These are phyloP conservation scores for Pezizomycotina sp. DNA, from an alignment of 2,329 filamentous ascomycete species.

Conservation along the genomic window DNA sequence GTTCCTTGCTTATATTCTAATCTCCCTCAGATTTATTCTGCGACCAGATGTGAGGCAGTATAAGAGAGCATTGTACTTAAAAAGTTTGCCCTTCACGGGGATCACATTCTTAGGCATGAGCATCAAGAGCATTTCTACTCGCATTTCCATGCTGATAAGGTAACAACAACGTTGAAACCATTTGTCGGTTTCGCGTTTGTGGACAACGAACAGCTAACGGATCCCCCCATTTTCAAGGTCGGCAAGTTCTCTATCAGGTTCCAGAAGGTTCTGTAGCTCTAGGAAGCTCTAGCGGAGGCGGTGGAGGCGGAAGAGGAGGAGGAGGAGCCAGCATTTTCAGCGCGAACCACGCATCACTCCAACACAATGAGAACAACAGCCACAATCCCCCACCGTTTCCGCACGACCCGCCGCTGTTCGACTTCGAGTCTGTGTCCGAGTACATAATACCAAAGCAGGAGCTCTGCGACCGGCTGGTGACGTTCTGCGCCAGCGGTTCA, in stretches of 20 bases:
- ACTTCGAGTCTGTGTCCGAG: conserved; percentile 72
- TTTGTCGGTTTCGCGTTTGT: conserved; percentile 1
- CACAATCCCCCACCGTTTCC: conserved; percentile 29
- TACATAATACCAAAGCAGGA: conserved; percentile 91
- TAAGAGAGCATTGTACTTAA: too few relatives aligned
- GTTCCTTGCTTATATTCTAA: too few relatives aligned
- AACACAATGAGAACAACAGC: conserved; percentile 13
- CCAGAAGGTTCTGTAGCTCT: conserved; percentile 42
- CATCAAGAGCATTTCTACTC: conserved; percentile 58
- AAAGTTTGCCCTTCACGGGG: too few relatives aligned
- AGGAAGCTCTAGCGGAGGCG: conserved; percentile 20
- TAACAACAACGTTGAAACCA: conserved; percentile 29
- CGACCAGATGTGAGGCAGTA: too few relatives aligned
- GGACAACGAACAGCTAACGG: conserved; percentile 18
- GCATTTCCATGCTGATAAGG: conserved; percentile 49
- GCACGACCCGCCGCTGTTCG: conserved; percentile 48
- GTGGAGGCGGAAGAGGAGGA: neutral
- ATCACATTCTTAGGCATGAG: too few relatives aligned
- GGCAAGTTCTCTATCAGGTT: conserved; percentile 48
- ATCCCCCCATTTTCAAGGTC: conserved; percentile 31
- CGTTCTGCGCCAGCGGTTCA: conserved; percentile 57
- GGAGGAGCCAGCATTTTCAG: conserved; percentile 1
- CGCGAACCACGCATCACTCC: conserved; percentile 2
- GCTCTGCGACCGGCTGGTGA: conserved; percentile 82
- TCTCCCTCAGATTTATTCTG: too few relatives aligned